Percentiles rank a stretch among this genome's conserved stretches.
Evolutionary conservation across 371 early-diverging fungal genomes (phyloP).

Genomic region (Blakeslea trispora): DNA sequence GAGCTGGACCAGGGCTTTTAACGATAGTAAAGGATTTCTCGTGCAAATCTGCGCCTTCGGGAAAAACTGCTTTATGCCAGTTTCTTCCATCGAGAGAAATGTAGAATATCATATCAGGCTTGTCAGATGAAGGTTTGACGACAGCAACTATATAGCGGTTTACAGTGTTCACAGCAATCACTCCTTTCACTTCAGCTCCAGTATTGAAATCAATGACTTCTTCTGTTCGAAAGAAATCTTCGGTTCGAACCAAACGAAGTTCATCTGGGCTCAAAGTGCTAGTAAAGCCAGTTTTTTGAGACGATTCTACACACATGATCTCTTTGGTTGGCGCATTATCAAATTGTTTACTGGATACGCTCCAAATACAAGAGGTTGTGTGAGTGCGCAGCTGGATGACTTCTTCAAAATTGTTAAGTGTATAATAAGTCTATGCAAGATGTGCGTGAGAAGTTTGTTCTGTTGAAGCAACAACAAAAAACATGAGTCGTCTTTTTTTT

Average conservation of each 20-base stretch:
- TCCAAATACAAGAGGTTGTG: constrained; percentile 72
- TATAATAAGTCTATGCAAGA: constrained; percentile 59
- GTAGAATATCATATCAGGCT: constrained; percentile 57
- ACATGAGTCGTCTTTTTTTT: too few relatives aligned
- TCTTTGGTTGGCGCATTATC: constrained; percentile 55
- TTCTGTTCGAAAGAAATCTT: constrained; percentile 64
- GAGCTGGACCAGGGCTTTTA: constrained; percentile 63
- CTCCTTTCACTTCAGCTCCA: constrained; percentile 51
- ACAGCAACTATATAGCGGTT: constrained; percentile 73
- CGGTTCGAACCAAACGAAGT: constrained; percentile 60
- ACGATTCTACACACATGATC: constrained; percentile 70
- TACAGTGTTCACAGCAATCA: constrained; percentile 65
- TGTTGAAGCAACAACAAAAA: not conserved
- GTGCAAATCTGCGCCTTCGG: constrained; percentile 44
- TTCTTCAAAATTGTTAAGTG: constrained; percentile 65
- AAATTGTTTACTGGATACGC: constrained; percentile 52
- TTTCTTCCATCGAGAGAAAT: constrained; percentile 61
- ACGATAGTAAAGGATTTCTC: constrained; percentile 76
- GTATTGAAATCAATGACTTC: constrained; percentile 49
- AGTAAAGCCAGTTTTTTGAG: constrained; percentile 36
- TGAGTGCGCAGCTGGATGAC: constrained; percentile 52
- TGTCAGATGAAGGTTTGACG: constrained; percentile 48
- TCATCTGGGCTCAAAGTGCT: constrained; percentile 48
- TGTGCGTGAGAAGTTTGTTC: not conserved
- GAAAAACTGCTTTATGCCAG: constrained; percentile 69